phyloP scores from a whole-genome alignment of 192 early-diverging fungal species.

The Coemansia sp. region DNA sequence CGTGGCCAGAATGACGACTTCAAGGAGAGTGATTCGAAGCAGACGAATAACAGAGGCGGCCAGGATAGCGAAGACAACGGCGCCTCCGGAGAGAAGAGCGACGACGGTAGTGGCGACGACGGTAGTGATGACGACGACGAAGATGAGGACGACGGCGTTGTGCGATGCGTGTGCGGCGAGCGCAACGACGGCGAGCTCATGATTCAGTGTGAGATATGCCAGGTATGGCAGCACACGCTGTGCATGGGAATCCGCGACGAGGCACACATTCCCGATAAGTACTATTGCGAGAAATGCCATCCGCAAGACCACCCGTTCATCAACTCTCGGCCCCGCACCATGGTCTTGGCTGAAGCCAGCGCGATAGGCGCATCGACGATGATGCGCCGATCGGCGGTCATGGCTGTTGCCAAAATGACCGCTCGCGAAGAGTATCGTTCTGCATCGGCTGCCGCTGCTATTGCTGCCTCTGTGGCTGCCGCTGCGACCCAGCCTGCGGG shows the following conservation, averaged over 20 bases:
- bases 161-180: conserved; percentile 56
- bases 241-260: conserved; percentile 81
- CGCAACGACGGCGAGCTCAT: conserved; percentile 72
- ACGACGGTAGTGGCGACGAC: conserved; percentile 14
- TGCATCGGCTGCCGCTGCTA: conserved; percentile 35
- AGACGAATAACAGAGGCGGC: background rate
- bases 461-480: conserved; percentile 43
- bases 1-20: background rate
- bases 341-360: conserved; percentile 45
- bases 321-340: conserved; percentile 48
- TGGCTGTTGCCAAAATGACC: conserved; percentile 55
- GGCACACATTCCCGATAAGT: conserved; percentile 82
- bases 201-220: conserved; percentile 94
- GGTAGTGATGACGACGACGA: conserved; percentile 17
- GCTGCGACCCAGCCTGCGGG: conserved; percentile 5
- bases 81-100: background rate
- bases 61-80: background rate
- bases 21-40: background rate
- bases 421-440: conserved; percentile 51
- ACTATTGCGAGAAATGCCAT: conserved; percentile 90
- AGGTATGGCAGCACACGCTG: conserved; percentile 94
- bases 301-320: conserved; percentile 79
- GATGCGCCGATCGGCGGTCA: conserved; percentile 54
- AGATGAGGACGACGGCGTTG: conserved; percentile 47
- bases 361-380: conserved; percentile 44